phyloP scores from a whole-genome alignment of 352 stramenopile species.

The Poterioochromonas sp. region DNA sequence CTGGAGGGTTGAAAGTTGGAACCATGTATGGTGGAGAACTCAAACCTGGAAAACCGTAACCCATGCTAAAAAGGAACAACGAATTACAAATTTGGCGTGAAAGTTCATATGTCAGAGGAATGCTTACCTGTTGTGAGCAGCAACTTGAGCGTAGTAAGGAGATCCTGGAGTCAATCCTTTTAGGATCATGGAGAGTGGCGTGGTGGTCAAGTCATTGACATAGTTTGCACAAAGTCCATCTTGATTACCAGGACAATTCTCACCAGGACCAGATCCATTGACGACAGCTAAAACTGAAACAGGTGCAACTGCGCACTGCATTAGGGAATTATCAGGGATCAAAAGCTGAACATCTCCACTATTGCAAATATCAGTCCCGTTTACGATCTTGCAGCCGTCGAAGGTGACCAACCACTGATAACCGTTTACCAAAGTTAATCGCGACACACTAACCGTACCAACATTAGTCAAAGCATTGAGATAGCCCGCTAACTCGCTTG shows the following conservation, averaged over 20 bases:
- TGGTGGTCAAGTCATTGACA: constrained; percentile 64
- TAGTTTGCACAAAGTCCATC: constrained; percentile 45
- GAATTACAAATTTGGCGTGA: no score
- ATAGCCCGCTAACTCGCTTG: constrained; percentile 36
- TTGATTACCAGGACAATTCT: constrained; percentile 40
- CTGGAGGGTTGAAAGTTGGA: constrained; percentile 74
- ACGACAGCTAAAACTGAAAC: constrained; percentile 34
- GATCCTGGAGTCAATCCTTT: constrained; percentile 63
- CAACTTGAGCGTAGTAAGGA: constrained; percentile 75
- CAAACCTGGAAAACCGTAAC: constrained; percentile 61
- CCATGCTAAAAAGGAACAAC: no score
- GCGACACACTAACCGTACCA: constrained; percentile 49
- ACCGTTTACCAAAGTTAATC: constrained; percentile 41
- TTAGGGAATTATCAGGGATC: constrained; percentile 40
- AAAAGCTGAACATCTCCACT: constrained; percentile 67
- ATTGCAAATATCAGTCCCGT: constrained; percentile 71
- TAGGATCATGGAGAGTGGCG: constrained; percentile 62
- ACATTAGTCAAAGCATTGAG: constrained; percentile 50
- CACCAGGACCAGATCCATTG: constrained; percentile 42
- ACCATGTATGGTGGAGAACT: constrained; percentile 62
- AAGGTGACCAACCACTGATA: constrained; percentile 36
- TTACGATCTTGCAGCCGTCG: constrained; percentile 41
- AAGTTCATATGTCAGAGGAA: no score
- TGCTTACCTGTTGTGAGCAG: constrained; percentile 79
- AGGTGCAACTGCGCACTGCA: neutral